phyloP scores from a whole-genome alignment of 1,139 yeast species.

The Pichia sp. region DNA sequence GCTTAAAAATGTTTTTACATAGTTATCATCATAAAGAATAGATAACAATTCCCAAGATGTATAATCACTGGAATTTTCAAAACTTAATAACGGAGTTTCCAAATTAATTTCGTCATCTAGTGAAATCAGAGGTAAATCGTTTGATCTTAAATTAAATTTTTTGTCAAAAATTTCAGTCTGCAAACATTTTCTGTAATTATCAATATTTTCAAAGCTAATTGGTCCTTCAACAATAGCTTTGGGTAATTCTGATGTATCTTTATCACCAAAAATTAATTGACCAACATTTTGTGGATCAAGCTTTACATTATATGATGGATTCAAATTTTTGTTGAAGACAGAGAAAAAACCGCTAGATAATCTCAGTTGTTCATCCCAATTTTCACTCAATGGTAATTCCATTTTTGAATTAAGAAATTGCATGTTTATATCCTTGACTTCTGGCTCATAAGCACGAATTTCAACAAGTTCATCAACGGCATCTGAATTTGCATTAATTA shows the following conservation, averaged over 20 bases:
- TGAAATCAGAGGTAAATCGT: conserved; percentile 31
- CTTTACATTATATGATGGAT: conserved; percentile 19
- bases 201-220: conserved; percentile 9
- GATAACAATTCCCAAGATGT: conserved; percentile 48
- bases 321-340: conserved; percentile 32
- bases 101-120: conserved; percentile 27
- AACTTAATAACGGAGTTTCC: conserved; percentile 25
- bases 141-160: conserved; percentile 9
- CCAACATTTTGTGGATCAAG: conserved; percentile 38
- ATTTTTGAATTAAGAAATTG: conserved; percentile 35
- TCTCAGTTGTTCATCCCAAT: conserved; percentile 61
- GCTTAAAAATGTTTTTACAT: conserved; percentile 17
- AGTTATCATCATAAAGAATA: conserved; percentile 47
- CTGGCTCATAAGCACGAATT: conserved; percentile 68
- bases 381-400: conserved; percentile 44
- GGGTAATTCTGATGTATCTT: conserved; percentile 20
- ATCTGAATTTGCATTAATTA: not conserved
- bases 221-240: conserved; percentile 11
- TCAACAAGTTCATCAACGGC: conserved; percentile 34
- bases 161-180: conserved; percentile 14
- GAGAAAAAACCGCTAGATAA: conserved; percentile 52
- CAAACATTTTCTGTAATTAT: conserved; percentile 12
- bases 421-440: conserved; percentile 40
- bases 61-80: conserved; percentile 24
- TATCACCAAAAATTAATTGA: conserved; percentile 47